Conservation (phyloP, 1,284 basidiomycete genomes). For the Ceratobasidium sp. region DNA sequence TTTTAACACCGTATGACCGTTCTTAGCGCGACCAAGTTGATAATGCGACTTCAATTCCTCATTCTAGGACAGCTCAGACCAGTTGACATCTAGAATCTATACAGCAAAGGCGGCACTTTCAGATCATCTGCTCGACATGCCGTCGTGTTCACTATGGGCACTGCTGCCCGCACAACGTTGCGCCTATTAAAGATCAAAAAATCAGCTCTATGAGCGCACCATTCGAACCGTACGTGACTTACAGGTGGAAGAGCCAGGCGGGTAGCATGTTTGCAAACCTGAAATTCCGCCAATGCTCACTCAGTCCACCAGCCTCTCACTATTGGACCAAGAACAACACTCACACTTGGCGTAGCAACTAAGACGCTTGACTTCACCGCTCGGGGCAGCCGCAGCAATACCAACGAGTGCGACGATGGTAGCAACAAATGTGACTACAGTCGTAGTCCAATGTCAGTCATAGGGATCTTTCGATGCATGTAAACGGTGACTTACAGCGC, state of each 20-base stretch:
- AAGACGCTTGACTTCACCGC: constrained; percentile 1
- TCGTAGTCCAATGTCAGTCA: background rate
- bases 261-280: constrained; percentile 28
- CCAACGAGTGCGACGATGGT: constrained; percentile 21
- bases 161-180: constrained; percentile 12
- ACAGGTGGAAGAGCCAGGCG: constrained; percentile 3
- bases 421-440: constrained; percentile 20
- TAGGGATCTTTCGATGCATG: background rate
- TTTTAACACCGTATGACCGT: no score
- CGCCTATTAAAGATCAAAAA: background rate
- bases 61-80: background rate
- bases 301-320: background rate
- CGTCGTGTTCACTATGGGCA: background rate
- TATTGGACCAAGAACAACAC: background rate
- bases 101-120: no score
- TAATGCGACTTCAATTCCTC: background rate
- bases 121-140: no score
- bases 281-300: background rate
- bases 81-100: background rate
- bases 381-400: constrained; percentile 16
- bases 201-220: background rate
- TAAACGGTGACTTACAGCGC: constrained; percentile 16
- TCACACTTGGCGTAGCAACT: constrained; percentile 28
- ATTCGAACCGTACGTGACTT: constrained; percentile 6
- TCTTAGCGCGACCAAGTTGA: no score